Percentiles rank a stretch among this genome's conserved stretches.
Conservation (phyloP, 768 basidiomycete genomes). For the Clitopilus passeckerianus region DNA sequence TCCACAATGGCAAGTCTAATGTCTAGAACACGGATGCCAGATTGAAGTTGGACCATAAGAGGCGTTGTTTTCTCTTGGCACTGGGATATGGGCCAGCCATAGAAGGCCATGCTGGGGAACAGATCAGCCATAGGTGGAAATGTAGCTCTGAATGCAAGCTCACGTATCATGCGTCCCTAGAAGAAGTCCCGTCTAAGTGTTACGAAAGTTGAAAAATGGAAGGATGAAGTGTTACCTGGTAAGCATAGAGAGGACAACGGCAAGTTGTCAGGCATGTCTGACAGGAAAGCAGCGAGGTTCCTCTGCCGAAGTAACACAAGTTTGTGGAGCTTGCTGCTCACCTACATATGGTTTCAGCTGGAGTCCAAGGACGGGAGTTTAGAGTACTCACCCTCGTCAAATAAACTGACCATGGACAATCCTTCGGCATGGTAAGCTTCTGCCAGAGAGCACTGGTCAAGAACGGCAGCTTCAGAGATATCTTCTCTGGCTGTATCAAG, state of each 20-base stretch:
- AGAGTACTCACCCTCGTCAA: constrained; percentile 40
- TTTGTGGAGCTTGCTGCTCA: constrained; percentile 35
- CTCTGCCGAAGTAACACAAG: constrained; percentile 60
- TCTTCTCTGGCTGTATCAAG: constrained; percentile 18
- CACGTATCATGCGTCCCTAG: constrained; percentile 70
- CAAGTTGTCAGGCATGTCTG: constrained; percentile 58
- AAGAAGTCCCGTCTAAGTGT: constrained; percentile 5
- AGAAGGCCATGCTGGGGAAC: constrained; percentile 64
- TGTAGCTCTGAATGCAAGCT: constrained; percentile 14
- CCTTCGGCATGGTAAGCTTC: constrained; percentile 30
- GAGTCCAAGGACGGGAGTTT: background rate
- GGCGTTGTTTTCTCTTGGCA: constrained; percentile 69
- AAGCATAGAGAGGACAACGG: constrained; percentile 72
- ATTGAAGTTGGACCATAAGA: constrained; percentile 62
- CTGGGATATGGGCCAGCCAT: constrained; percentile 83
- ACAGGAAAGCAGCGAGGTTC: constrained; percentile 48
- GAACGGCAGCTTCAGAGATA: constrained; percentile 23
- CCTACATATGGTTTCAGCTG: constrained; percentile 23
- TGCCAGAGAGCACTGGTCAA: constrained; percentile 39
- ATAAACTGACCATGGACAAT: constrained; percentile 58
- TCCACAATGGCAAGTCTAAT: constrained; percentile 70
- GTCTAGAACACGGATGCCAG: constrained; percentile 80
- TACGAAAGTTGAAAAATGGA: constrained; percentile 10
- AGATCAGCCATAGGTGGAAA: background rate
- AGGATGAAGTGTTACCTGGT: constrained; percentile 49